Evolutionary conservation across 345 rosid species (phyloP).

Genomic region (Citrus sinensis): DNA sequence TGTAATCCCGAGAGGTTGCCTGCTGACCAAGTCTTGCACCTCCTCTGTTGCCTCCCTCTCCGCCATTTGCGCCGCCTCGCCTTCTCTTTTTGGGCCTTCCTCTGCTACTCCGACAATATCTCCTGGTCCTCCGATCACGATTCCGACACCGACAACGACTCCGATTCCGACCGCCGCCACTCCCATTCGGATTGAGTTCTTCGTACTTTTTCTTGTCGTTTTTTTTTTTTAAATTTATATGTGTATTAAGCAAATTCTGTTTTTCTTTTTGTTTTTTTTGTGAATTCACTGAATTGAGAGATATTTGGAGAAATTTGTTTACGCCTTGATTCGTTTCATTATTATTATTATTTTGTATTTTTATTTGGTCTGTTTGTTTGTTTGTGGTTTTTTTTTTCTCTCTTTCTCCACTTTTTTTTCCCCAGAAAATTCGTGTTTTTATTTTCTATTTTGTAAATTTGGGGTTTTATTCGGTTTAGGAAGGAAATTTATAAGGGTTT

Average conservation of each 20-base stretch:
- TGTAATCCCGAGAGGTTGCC: conserved; percentile 80
- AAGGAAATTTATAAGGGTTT: no score
- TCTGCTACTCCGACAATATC: conserved; percentile 41
- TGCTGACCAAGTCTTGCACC: conserved; percentile 56
- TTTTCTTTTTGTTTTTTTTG: no score
- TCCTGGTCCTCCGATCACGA: conserved; percentile 10
- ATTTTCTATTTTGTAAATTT: no score
- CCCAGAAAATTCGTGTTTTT: no score
- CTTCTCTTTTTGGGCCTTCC: conserved; percentile 51
- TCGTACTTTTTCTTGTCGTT: background rate
- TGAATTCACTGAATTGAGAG: no score
- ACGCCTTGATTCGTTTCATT: no score
- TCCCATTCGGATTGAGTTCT: conserved; percentile 39
- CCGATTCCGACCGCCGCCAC: background rate
- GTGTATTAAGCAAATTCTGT: background rate
- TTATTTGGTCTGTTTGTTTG: no score
- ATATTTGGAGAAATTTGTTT: no score
- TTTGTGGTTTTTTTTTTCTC: no score
- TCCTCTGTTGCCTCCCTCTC: conserved; percentile 66
- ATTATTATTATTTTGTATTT: no score
- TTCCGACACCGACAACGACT: background rate
- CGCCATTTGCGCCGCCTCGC: conserved; percentile 60
- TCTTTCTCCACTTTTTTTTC: rapidly evolving
- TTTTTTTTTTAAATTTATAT: background rate
- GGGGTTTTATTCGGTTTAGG: no score